Base-by-base conservation (phyloP, 75 land plant genomes). In the Picea glauca region DNA sequence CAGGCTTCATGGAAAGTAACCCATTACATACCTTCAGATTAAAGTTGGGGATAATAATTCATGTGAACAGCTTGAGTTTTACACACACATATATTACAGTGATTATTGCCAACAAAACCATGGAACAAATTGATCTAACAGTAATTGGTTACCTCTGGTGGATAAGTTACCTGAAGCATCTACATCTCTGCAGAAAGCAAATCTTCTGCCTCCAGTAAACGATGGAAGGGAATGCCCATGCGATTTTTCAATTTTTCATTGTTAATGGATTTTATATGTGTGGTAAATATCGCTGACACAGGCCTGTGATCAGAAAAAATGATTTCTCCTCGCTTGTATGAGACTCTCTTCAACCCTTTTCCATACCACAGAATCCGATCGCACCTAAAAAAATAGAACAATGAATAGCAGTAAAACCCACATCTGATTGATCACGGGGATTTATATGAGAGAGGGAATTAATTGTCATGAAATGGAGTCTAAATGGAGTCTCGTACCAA, bases 301-400 rank as follows among this genome's bases (percentile, higher is more conserved):
- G 91, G 89, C 35, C 91, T 75, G 77, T 91, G 93, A 77, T 92
- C 91, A 15, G 93, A 92, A 43, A 87, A 81, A 78, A 79, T 89
- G 31, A 66, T 80, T 72, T 90, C 88, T 72, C 85, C 83, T 13
- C 91, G 74, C 64, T 77, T 70, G 63, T 92, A 92, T 54, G 90
- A 80, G 7, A 87, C 63, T 60, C 85, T 84, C 65, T 78, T 80
- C 23, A 92, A 58, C 31, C 90, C 93, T 78, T 82, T 85, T 32
- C 91, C 23, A 78, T 83, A 76, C 91, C 91, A 92, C 14, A 89
- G 78, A 67, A 92, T 90, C 23, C 91, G 75, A 62, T 92, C 93
- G 81, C 93, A 92, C 93, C 93, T 92, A 68, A 21, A 31, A 30
- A 81, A 13, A 26, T 2, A 26, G 13, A 62, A 11, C 30, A 64